Base-by-base conservation (phyloP, 768 basidiomycete genomes). In the Coprinellus aureogranulatus region DNA sequence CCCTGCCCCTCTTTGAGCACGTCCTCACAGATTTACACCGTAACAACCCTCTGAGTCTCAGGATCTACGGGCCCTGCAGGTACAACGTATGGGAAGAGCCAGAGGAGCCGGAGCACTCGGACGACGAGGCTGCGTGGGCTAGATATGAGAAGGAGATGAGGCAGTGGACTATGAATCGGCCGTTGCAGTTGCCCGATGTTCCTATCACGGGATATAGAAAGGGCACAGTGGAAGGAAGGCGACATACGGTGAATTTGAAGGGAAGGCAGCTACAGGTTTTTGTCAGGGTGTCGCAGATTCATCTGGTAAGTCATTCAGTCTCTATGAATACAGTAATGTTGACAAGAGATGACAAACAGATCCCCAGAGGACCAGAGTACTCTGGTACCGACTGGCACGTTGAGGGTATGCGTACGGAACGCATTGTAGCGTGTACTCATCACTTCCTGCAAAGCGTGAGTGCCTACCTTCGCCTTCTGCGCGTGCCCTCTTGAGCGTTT, bases 331-430 rank as follows among this genome's bases (percentile, higher is more conserved):
- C 2, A 39, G 14, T 18, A 25, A 11, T 37, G 11, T 3, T 26
- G 20, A 40, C 34, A 30, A 10, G 18, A 6, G 42, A 9, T 55
- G 14, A 28, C 40, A 25, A 12, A 11, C 25, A 71, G 68, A 60
- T 31, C 12, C 75, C 77, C 11, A 69, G 68, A 20, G 67, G 65
- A 5, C 69, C 73, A 6, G 50, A 51, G 9, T 77, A 71, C 63
- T 55, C 63, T 4, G 77, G 72, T 1, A 68, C 72, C 11, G 65
- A 65, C 14, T 84, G 81, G 81, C 78, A 77, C 46, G 80, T 81
- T 18, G 78, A 79, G 64, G 81, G 82, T 34, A 81, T 82, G 80
- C 65, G 72, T 55, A 80, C 79, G 54, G 82, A 84, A 60, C 70
- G 76, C 5, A 77, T 84, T 41, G 76, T 77, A 0, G 81, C 81